A percentile compares a stretch with the other conserved stretches of the same genome.
Conservation (phyloP, 805 yeast genomes). For the Barnettozyma vustinii region DNA sequence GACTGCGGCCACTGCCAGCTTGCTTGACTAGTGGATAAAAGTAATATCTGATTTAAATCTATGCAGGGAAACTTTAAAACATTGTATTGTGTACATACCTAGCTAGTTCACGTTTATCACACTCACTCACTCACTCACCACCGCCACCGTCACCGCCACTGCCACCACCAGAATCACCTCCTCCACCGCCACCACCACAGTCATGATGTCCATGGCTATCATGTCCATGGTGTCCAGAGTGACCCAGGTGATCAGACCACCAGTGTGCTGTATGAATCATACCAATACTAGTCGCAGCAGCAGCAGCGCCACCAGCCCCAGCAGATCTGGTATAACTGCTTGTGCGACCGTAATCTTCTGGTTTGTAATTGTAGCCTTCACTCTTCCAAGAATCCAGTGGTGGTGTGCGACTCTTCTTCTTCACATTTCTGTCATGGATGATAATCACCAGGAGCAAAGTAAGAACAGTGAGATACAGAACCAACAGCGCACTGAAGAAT, state of each 20-base stretch:
- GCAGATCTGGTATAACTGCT: background rate
- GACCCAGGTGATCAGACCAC: background rate
- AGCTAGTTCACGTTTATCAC: background rate
- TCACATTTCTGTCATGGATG: background rate
- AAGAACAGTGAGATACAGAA: background rate
- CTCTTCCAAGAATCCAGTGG: background rate
- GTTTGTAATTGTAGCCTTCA: background rate
- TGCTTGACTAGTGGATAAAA: no score
- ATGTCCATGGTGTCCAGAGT: background rate
- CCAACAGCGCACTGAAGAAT: background rate
- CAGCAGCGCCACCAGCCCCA: background rate
- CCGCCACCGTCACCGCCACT: conserved; percentile 1
- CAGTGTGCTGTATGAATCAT: background rate
- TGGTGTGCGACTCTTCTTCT: background rate
- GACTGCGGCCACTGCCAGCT: no score
- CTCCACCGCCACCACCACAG: background rate
- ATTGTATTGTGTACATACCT: no score
- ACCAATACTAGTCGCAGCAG: background rate
- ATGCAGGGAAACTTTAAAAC: no score
- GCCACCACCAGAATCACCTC: background rate
- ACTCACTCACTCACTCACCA: no score
- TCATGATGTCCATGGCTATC: background rate
- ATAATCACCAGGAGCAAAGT: background rate
- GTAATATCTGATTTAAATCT: no score
- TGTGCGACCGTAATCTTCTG: background rate